These are phyloP conservation scores for Talaromyces sp. DNA, from an alignment of 2,329 filamentous ascomycete genomes.

Conservation along the genomic window DNA sequence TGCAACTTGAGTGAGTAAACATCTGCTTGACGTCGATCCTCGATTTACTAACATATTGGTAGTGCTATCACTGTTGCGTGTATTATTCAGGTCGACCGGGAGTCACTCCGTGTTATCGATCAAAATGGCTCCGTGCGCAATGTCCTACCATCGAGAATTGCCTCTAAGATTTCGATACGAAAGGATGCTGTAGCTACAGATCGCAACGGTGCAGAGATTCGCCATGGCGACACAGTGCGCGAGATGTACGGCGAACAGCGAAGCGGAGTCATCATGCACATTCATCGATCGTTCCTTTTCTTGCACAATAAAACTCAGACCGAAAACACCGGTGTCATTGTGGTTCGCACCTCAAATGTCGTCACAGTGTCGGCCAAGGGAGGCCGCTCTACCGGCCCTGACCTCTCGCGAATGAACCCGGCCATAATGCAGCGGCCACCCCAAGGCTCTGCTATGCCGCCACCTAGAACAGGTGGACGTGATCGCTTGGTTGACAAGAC, in stretches of 20 bases:
- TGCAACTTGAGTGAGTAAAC: slow-evolving; percentile 72
- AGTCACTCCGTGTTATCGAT: slow-evolving; percentile 83
- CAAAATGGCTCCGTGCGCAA: slow-evolving; percentile 81
- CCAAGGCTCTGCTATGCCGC: slow-evolving; percentile 56
- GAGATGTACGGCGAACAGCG: slow-evolving; percentile 82
- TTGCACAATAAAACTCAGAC: slow-evolving; percentile 76
- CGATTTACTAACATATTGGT: slow-evolving; percentile 23
- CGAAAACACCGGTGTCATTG: slow-evolving; percentile 87
- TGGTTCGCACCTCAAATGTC: slow-evolving; percentile 79
- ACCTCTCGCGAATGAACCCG: slow-evolving; percentile 88
- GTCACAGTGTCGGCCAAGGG: slow-evolving; percentile 92
- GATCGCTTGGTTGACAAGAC: slow-evolving; percentile 88
- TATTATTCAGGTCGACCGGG: slow-evolving; percentile 90
- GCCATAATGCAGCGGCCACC: slow-evolving; percentile 68
- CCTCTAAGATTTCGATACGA: slow-evolving; percentile 78
- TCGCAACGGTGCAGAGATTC: slow-evolving; percentile 87
- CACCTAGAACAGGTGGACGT: slow-evolving; percentile 69
- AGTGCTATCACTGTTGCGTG: slow-evolving; percentile 83
- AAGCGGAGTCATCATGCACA: slow-evolving; percentile 85
- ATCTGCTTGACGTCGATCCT: not conserved
- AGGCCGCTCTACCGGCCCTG: slow-evolving; percentile 69
- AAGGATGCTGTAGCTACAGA: slow-evolving; percentile 87
- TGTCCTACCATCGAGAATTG: slow-evolving; percentile 84
- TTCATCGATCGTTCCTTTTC: slow-evolving; percentile 90
- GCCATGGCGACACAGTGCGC: slow-evolving; percentile 85